Conservation (phyloP, 768 basidiomycete genomes). For the Chalciporus pseudorubinellus region DNA sequence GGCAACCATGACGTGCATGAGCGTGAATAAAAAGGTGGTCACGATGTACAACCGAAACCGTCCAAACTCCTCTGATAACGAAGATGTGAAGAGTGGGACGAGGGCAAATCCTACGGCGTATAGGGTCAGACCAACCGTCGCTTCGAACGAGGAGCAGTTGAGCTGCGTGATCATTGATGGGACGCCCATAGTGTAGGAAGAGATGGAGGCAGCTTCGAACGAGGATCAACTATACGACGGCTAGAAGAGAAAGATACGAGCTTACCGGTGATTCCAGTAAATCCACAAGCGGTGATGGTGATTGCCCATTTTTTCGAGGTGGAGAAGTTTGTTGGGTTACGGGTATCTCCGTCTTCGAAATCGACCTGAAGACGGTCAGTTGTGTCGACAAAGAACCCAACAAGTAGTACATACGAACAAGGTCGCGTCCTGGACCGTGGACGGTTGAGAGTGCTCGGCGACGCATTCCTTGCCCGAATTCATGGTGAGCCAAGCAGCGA, state of each 20-base stretch:
- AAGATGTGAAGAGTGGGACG: slow-evolving; percentile 62
- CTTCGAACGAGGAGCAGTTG: slow-evolving; percentile 43
- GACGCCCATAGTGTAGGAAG: slow-evolving; percentile 56
- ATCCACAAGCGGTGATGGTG: slow-evolving; percentile 34
- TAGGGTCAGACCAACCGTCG: slow-evolving; percentile 48
- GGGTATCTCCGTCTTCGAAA: slow-evolving; percentile 36
- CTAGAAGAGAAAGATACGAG: not conserved
- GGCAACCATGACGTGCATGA: slow-evolving; percentile 46
- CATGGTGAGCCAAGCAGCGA: not conserved
- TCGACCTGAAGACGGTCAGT: slow-evolving; percentile 34
- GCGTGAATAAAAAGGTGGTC: slow-evolving; percentile 47
- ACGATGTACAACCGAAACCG: slow-evolving; percentile 56
- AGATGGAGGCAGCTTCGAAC: slow-evolving; percentile 44
- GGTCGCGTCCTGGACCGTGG: slow-evolving; percentile 14
- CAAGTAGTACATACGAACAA: slow-evolving; percentile 10
- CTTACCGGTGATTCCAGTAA: slow-evolving; percentile 33
- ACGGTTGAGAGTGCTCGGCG: slow-evolving; percentile 5
- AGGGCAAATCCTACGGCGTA: slow-evolving; percentile 62
- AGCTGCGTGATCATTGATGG: slow-evolving; percentile 51
- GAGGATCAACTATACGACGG: not conserved
- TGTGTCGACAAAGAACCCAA: not conserved
- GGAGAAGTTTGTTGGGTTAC: slow-evolving; percentile 42
- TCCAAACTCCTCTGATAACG: slow-evolving; percentile 74
- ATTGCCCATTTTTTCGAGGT: slow-evolving; percentile 41
- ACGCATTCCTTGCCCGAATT: not conserved